These are phyloP conservation scores for Ophiostoma himal-ulmi DNA, from an alignment of 2,329 filamentous ascomycete genomes.

Conservation along the genomic window DNA sequence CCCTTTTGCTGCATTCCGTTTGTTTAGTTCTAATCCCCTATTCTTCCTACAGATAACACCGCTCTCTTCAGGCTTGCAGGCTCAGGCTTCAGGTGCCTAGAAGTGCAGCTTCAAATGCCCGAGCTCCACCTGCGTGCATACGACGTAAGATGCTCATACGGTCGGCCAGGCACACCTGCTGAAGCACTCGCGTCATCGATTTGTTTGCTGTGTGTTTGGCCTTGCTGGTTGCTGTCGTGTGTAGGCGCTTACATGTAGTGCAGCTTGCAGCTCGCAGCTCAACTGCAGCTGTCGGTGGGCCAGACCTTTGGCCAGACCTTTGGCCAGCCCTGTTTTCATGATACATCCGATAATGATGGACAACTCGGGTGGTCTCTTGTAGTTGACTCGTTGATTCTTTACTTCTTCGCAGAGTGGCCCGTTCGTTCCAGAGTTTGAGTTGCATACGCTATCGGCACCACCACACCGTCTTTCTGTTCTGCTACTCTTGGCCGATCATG, in stretches of 20 bases:
- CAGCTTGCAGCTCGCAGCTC: not conserved
- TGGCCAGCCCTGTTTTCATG: not conserved
- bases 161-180: not conserved
- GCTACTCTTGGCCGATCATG: not conserved
- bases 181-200: not conserved
- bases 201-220: not conserved
- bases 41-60: not conserved
- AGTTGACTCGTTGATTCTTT: not conserved
- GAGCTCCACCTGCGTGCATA: not conserved
- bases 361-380: not conserved
- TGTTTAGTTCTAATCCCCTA: not conserved
- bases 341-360: not conserved
- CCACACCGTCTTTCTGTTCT: not conserved
- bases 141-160: not conserved
- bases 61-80: not conserved
- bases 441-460: too few relatives aligned
- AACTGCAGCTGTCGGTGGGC: conserved; percentile 1
- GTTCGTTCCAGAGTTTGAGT: not conserved
- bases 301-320: conserved; percentile 9
- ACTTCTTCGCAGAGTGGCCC: not conserved
- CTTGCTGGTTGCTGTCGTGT: not conserved
- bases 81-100: not conserved
- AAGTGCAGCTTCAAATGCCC: not conserved
- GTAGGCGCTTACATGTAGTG: not conserved
- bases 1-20: conserved; percentile 12